Base-by-base conservation (phyloP, 352 stramenopile genomes). In the Elongisporangium anandrum region DNA sequence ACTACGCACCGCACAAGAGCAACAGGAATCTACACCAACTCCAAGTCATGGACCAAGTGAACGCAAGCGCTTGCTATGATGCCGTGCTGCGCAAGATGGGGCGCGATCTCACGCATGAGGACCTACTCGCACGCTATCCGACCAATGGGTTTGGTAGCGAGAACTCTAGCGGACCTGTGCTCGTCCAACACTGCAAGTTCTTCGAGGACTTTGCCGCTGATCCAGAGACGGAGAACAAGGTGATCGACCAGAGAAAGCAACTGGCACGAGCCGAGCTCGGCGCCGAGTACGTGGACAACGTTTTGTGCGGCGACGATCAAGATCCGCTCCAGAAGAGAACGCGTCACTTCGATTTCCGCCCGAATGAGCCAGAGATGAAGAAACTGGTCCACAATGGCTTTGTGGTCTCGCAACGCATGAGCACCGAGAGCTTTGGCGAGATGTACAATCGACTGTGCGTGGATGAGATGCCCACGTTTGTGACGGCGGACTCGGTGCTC, bases 401-500 rank as follows among this genome's bases (percentile, higher is more conserved):
- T 5, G 64, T 73, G 21, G 64, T 52, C 2, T 51, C 24, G 13
- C 21, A 57, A 21, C 63, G 64, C 3, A 54, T 77, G 39, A 13
- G 52, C 0, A 55, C 51, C 24, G 24, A 72, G 16, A 75, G 66
- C 50, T 78, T 78, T 64, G 66, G 54, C 0, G 61, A 70, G 10
- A 54, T 68, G 10, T 70, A 73, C 56, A 70, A 75, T 52, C 48
- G 47, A 13, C 55, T 78, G 26, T 75, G 70, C 49, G 57, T 57
- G 13, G 60, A 78, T 49, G 60, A 73, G 26, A 56, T 77, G 57
- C 66, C 69, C 2, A 56, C 72, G 34, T 77, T 67, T 41, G 60
- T 78, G 52, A 75, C 70, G 6, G 39, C 60, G 1, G 64, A 78
- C 53, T 70, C 63, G 23, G 50, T 77, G 20, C 54, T 77, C 29